Evolutionary conservation across 352 stramenopile genomes (phyloP), one percentile per base, ranked within the genome.

Genomic region (Phytophthora crassamura): DNA sequence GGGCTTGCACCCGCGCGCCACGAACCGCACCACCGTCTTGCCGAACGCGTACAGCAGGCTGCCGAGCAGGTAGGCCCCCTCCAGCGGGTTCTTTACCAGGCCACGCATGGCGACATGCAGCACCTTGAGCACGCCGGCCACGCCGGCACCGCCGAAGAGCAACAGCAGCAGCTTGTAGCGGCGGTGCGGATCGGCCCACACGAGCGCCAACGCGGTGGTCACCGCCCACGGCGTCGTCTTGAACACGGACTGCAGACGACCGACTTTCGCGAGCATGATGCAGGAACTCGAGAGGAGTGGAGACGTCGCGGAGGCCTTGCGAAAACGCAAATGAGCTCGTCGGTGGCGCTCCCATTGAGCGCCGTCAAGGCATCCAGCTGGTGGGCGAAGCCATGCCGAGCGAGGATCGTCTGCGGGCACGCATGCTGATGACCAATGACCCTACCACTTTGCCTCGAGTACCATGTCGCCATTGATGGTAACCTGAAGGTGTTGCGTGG

Each of bases 1-100:
- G 10, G 76, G 67, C 11, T 51, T 56, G 56, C 64, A 76, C 0
- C 74, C 74, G 18, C 76, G 68, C 14, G 48, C 54, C 1, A 75
- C 35, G 40, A 52, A 74, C 43, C 49, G 34, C 22, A 47, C 15
- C 5, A 69, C 35, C 12, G 68, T 76, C 39, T 60, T 64, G 22
- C 20, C 53, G 35, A 76, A 47, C 9, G 64, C 50, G 16, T 56
- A 63, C 16, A 69, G 39, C 50, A 76, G 28, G 48, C 47, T 69
- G 7, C 43, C 64, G 11, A 71, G 41, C 38, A 74, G 58, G 36
- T 59, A 58, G 14, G 58, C 45, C 14, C 56, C 60, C 34, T 78
- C 66, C 34, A 69, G 52, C 7, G 70, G 66, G 38, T 72, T 70
- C 32, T 62, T 72, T 43, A 61, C 69, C 20, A 78, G 30, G 7